Base-by-base conservation (phyloP, 768 basidiomycete species). In the Phallus indusiatus region DNA sequence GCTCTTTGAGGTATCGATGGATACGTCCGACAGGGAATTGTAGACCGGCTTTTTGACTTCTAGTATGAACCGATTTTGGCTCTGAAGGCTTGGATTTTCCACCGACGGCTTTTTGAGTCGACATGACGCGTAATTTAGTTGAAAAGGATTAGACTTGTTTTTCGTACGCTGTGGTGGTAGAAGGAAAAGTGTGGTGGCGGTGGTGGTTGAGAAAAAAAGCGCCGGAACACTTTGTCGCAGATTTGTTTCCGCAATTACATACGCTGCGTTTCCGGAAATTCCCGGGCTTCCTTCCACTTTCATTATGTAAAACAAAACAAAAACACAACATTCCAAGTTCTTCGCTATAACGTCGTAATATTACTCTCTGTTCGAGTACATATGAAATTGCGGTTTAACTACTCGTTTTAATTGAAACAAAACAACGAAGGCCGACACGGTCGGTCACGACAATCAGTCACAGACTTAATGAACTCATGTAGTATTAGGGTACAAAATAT, bases 11-110 rank as follows among this genome's bases (percentile, higher is more conserved):
- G 74, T 90, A 95, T 76, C 94, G 83, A 70, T 98, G 94, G 59
- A 96, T 94, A 90, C 94, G 94, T 54, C 94, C 93, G 49, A 96
- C 94, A 37, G 94, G 93, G 72, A 96, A 96, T 92, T 94, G 90
- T 3, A 96, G 76, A 3, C 93, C 93, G 22, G 93, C 92, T 67
- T 85, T 90, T 69, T 85, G 83, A 69, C 90, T 92, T 63, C 86
- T 72, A 6, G 87, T 88, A 64, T 83, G 81, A 59, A 84, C 75
- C 7, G 75, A 21, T 28, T 59, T 59, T 47, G 57, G 57, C 46
- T 59, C 57, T n/a, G 57, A 59, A 59, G 57, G 57, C 24, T 59
- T 59, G 17, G 57, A 59, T 59, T 59, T 59, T 28, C 57, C 57
- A 50, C 57, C 57, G 36, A 59, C 57, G n/a, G 57, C 57, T 59